Evolutionary conservation across 1,284 basidiomycete genomes (phyloP), one percentile per base, ranked within the genome.

Genomic region (Marasmius oreades): DNA sequence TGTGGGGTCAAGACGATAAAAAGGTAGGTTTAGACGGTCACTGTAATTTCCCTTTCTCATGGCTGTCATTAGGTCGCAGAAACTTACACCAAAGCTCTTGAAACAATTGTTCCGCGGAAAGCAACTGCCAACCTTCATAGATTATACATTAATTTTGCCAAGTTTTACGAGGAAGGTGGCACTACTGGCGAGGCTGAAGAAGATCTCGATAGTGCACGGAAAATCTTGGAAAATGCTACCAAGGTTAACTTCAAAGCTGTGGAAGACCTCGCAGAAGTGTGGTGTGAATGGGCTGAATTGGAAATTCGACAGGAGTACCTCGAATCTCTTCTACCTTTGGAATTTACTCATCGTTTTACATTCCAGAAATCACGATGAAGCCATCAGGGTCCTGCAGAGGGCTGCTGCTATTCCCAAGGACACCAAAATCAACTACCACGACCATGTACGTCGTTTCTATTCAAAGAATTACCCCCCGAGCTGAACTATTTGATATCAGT

Each of bases 201-300:
- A 1, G 93, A 98, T 67, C 70, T 98, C 4, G 85, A 87, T 26
- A 90, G 85, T 61, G 93, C 96, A 12, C 85, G 95, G 47, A 93
- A 95, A 73, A 90, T 99, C 43, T 77, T 98, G 22, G 95, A 98
- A 68, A 94, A 92, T 69, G 95, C 86, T 1, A 88, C 90, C 1
- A 93, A 93, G 63, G 86, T 98, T 44, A 92, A 92, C 63, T 98
- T 95, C 79, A 93, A 90, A 70, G 78, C 85, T n/a, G 95, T 99
- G 4, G 97, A 99, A 69, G 97, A 99, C 67, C 80, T 99, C 31
- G 97, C 97, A 0, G 97, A 99, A 71, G 84, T 98, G 14, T 99
- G 97, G 97, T 97, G 94, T 69, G 95, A 98, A 71, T 99, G 96
- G 96, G 88, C 97, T 8, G 96, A 99, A 73, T 88, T 99, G 90